phyloP scores from a whole-genome alignment of 441 rosid genomes.

The Erodium trifolium region DNA sequence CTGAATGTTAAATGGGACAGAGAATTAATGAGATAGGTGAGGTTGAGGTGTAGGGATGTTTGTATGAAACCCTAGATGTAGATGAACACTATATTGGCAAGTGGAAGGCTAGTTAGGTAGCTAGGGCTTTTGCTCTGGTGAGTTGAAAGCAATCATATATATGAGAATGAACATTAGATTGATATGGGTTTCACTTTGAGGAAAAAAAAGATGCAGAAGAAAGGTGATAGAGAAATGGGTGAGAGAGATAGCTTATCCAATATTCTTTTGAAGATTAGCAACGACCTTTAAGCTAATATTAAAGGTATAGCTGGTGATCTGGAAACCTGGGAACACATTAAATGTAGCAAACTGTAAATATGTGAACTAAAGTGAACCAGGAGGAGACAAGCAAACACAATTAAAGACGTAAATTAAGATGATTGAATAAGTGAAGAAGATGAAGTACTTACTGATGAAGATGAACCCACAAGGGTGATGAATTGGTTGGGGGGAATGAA shows the following conservation, averaged over 20 bases:
- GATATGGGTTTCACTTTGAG: neutral
- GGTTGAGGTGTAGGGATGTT: conserved; percentile 4
- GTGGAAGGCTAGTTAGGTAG: neutral
- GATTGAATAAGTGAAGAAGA: neutral
- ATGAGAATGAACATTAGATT: conserved; percentile 3
- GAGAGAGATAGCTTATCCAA: neutral
- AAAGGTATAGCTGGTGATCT: too few relatives aligned
- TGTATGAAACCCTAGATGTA: conserved; percentile 4
- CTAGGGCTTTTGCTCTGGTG: neutral
- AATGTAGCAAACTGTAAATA: too few relatives aligned
- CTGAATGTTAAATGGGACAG: neutral
- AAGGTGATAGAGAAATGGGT: neutral
- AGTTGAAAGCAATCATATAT: neutral
- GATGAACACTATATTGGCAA: neutral
- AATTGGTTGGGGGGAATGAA: conserved; percentile 40
- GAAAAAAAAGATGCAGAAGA: neutral
- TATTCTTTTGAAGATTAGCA: too few relatives aligned
- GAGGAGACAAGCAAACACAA: too few relatives aligned
- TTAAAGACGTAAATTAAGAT: too few relatives aligned
- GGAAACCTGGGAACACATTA: too few relatives aligned
- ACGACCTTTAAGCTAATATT: too few relatives aligned
- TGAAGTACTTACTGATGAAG: neutral
- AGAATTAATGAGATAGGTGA: neutral
- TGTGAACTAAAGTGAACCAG: too few relatives aligned
- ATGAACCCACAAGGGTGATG: neutral